Base-by-base conservation (phyloP, 2,329 filamentous ascomycete genomes). In the Sporothrix curviconia region DNA sequence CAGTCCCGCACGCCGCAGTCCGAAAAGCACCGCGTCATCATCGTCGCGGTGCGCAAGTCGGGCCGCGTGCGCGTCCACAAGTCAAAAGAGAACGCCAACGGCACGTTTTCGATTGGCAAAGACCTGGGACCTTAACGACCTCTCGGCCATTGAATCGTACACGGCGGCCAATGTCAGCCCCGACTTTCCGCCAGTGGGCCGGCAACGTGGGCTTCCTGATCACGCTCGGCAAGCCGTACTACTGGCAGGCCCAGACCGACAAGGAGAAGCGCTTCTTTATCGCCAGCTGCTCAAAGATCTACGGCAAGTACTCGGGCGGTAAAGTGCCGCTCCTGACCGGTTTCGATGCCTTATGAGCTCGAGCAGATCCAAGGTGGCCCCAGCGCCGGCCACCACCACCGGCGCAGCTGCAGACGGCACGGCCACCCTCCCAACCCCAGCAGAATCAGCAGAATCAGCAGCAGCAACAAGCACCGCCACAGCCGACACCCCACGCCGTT, bases 261-360 rank as follows among this genome's bases (percentile, higher is more conserved):
- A 96, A 96, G 75, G 94, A 99, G 74, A 97, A 96, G 78, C 92
- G 96, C 69, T 97, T 97, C 74, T 99, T 99, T 72, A 94, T 99
- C 66, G 91, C 89, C 34, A 96, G 92, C 71, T 74, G 97, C 64
- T 84, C 97, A 68, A 99, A 97, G 72, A 96, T 99, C 63, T 99
- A 89, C 70, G 86, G 86, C 66, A 99, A 97, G 73, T 99, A 97
- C 69, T 97, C 94, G 1, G 89, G 90, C 28, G 92, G 92, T 12
- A 87, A 86, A 66, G 73, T 84, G 32, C 94, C 94, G 2, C 82
- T 88, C 59, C 78, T 99, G 53, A 76, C 82, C 56, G 92, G 92
- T 7, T 97, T 99, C 69, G 89, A 92, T 64, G n/a, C 79, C 83
- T 53, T 82, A 80, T 60, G 91, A 96, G 72, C 76, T 87, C 60